phyloP scores from a whole-genome alignment of 106 monocot genomes.

The Platanthera zijinensis region DNA sequence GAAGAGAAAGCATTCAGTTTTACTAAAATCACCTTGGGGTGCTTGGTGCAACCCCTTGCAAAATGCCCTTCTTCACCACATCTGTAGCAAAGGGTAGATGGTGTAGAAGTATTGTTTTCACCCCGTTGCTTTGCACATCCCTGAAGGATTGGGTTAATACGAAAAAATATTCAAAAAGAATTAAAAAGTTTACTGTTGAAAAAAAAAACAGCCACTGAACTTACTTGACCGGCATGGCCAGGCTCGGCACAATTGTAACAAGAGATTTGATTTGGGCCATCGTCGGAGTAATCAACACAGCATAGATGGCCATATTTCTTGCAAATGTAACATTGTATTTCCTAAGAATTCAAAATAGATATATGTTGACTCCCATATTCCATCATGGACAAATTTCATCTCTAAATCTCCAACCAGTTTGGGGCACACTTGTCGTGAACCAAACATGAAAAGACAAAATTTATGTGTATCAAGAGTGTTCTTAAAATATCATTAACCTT shows the following conservation, averaged over 20 bases:
- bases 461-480: neutral
- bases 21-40: conserved; percentile 33
- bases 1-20: neutral
- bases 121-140: conserved; percentile 71
- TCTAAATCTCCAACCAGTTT: neutral
- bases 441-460: neutral
- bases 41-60: conserved; percentile 74
- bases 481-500: conserved; percentile 26
- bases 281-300: conserved; percentile 47
- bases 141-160: conserved; percentile 22
- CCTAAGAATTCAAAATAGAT: conserved; percentile 26
- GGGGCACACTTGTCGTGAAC: neutral
- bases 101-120: conserved; percentile 10
- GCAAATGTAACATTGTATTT: conserved; percentile 90
- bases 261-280: conserved; percentile 37
- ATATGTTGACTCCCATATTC: neutral
- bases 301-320: conserved; percentile 78
- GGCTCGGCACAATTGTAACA: conserved; percentile 83
- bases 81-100: conserved; percentile 58
- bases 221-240: conserved; percentile 83
- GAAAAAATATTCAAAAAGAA: conserved; percentile 2
- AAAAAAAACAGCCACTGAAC: conserved; percentile 12
- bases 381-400: neutral
- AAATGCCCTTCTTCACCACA: conserved; percentile 98
- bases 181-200: neutral